These are phyloP conservation scores for Ceriops zippeliana DNA, from an alignment of 345 rosid genomes.

Conservation along the genomic window DNA sequence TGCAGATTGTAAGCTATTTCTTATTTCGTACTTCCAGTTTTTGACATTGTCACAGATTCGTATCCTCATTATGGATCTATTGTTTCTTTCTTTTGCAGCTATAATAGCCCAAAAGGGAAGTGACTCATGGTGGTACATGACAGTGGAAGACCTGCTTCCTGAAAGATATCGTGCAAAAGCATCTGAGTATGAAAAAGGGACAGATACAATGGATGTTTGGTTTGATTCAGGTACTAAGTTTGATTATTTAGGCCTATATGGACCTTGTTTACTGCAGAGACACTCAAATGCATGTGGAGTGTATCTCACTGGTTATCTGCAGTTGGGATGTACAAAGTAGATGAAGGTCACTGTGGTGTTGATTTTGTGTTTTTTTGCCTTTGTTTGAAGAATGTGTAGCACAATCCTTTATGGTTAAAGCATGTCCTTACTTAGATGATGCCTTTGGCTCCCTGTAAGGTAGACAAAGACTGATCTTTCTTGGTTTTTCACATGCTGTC, in stretches of 20 bases:
- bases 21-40: slow-evolving; percentile 1
- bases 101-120: slow-evolving; percentile 77
- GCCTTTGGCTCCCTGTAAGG: not conserved
- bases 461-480: not conserved
- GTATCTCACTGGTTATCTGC: no score
- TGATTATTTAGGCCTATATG: not conserved
- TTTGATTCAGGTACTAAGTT: slow-evolving; percentile 77
- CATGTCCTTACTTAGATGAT: no score
- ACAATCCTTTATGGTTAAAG: no score
- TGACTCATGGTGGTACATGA: slow-evolving; percentile 98
- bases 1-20: not conserved
- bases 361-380: no score
- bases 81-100: slow-evolving; percentile 44
- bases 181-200: slow-evolving; percentile 78
- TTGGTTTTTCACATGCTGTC: slow-evolving; percentile 14
- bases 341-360: no score
- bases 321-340: no score
- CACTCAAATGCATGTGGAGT: not conserved
- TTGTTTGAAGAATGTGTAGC: no score
- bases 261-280: not conserved
- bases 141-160: slow-evolving; percentile 80
- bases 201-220: slow-evolving; percentile 99
- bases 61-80: not conserved
- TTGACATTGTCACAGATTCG: not conserved
- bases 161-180: slow-evolving; percentile 65